Evolutionary conservation across 2,329 filamentous ascomycete species (phyloP), one percentile per base, ranked within the genome.

Genomic region (Tolypocladium paradoxum): DNA sequence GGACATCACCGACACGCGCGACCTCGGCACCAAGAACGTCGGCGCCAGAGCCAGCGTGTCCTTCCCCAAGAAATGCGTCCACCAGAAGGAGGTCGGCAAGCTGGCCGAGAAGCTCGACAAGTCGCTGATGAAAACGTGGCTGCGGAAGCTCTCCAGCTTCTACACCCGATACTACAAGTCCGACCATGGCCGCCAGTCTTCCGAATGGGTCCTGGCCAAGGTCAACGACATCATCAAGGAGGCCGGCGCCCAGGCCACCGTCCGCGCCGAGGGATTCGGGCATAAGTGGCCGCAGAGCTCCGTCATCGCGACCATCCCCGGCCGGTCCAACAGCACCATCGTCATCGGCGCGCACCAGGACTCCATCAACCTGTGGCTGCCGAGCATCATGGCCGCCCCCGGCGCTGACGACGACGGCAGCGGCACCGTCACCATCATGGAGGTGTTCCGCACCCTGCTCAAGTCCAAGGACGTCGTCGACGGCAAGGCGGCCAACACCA

Each of bases 361-460:
- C 69, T 95, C 88, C 62, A 95, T 96, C 72, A 97, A 97, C 71
- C 77, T 96, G 47, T 95, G 90, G 73, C 71, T 96, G 14, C 92
- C 91, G 1, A 88, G 86, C 2, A 75, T 95, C 36, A 78, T 96
- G 35, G 81, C 87, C 16, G 91, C 92, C 0, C 92, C 92, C 0
- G 92, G 92, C 47, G 91, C 92, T n/a, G 93, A 97, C 61, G 92
- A 97, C 61, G 92, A 96, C 65, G 92, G 91, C 57, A 90, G 87
- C 60, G 90, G 90, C 54, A 93, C 90, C 2, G 90, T 97, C 22
- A 97, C 92, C 11, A 97, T 96, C 60, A 81, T 97, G 51, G 92
- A 99, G 71, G 88, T 90, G 3, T 81, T 99, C 64, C 83, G 90
- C 36, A 85, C 88, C 45, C 77, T 97, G 8, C 78, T 96, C 53